Evolutionary conservation across 2,329 filamentous ascomycete genomes (phyloP), one percentile per base, ranked within the genome.

Genomic region (Aspergillus hortae): DNA sequence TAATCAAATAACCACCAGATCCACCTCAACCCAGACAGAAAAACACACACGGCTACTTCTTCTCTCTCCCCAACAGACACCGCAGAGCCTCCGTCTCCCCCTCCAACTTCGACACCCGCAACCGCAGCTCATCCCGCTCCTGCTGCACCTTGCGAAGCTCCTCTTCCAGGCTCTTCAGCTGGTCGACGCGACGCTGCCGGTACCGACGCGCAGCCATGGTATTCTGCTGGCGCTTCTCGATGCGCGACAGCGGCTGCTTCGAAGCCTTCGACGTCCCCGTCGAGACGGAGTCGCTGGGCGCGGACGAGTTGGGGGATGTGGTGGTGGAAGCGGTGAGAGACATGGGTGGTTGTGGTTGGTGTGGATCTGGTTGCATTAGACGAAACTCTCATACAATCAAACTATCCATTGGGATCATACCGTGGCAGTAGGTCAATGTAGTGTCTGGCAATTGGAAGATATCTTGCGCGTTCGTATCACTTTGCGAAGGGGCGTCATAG

Each of bases 51-150:
- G 15, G 38, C 45, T 52, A 52, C 23, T 48, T 52, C 33, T 48
- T 52, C 41, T 33, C 36, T 25, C 44, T 35, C 15, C 50, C 33
- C 6, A 48, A 6, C 21, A 52, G 40, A 15, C 44, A 14, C 6
- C 50, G 27, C 5, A 52, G 45, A 25, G 50, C 50, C 33, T 55
- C 53, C 42, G 53, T 55, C 47, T 52, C 53, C 6, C 53, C 53
- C 21, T 46, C 53, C 47, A 55, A 32, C n/a, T 55, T 55, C 10
- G 53, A 55, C 12, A 55, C 49, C 10, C 49, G 42, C 53, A 52
- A 52, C 32, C 43, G 42, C 33, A 53, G 25, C 35, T 48, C 38
- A 48, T 55, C 47, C 23, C 50, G 50, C 21, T 53, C 53, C 47
- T 42, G 40, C 25, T 50, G 46, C 11, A 55, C 47, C 4, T 48